Percentiles rank a stretch among this genome's conserved stretches.
Evolutionary conservation across 2,329 filamentous ascomycete genomes (phyloP).

Genomic region (Grosmannia serpens): DNA sequence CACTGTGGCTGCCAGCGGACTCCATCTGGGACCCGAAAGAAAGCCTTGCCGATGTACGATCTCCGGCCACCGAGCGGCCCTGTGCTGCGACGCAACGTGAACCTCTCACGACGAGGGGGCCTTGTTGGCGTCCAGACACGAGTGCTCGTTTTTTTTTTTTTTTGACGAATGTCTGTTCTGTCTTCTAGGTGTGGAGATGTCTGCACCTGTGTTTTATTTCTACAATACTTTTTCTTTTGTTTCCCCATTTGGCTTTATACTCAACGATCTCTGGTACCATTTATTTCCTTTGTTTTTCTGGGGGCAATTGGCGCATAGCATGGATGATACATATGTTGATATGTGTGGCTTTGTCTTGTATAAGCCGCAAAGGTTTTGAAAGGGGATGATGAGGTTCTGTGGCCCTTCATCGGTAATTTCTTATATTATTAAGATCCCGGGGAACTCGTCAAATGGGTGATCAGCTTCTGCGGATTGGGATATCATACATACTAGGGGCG

Average conservation of each 20-base stretch:
- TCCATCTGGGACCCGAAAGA: not conserved
- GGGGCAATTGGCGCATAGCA: slow-evolving; percentile 10
- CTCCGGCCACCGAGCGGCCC: not conserved
- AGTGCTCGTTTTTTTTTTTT: too few relatives aligned
- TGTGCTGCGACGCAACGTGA: not conserved
- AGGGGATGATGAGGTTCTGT: not conserved
- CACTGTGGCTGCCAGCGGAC: not conserved
- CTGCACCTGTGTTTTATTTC: not conserved
- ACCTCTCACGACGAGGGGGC: too few relatives aligned
- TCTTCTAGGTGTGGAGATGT: not conserved
- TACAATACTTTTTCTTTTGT: not conserved
- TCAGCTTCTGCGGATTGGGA: not conserved
- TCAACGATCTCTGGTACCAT: not conserved
- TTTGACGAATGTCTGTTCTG: not conserved
- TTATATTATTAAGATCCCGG: not conserved
- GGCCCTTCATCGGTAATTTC: not conserved
- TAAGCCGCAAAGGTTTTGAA: not conserved
- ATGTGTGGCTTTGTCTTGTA: slow-evolving; percentile 2
- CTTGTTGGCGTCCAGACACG: too few relatives aligned
- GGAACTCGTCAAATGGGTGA: slow-evolving; percentile 1
- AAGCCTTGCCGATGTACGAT: not conserved
- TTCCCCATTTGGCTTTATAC: not conserved
- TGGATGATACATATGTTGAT: slow-evolving; percentile 8
- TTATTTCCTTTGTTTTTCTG: slow-evolving; percentile 2
- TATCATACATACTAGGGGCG: not conserved